Conservation (phyloP, 2,329 filamentous ascomycete genomes). For the Stemphylium lycopersici region DNA sequence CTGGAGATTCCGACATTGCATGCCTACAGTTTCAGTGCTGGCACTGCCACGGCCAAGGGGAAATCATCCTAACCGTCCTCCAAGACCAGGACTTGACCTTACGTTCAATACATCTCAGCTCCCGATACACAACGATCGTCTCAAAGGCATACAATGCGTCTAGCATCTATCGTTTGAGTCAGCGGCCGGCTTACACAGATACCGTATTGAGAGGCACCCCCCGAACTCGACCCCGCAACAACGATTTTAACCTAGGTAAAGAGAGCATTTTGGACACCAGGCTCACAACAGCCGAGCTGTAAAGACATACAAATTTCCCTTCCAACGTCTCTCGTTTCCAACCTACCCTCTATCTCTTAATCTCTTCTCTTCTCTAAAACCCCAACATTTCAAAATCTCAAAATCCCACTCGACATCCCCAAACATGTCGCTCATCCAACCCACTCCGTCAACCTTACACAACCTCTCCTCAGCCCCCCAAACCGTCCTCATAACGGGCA, state of each 20-base stretch:
- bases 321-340: not conserved
- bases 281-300: not conserved
- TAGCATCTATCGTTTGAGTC: not conserved
- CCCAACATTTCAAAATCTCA: no score
- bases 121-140: no score
- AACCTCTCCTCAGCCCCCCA: conserved; percentile 35
- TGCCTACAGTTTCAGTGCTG: no score
- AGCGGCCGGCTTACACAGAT: not conserved
- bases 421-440: conserved; percentile 36
- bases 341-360: not conserved
- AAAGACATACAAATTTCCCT: not conserved
- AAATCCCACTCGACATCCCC: not conserved
- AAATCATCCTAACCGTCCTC: no score
- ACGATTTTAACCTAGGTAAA: conserved; percentile 23
- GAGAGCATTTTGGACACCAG: not conserved
- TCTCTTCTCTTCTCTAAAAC: no score
- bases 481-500: conserved; percentile 50
- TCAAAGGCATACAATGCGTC: no score
- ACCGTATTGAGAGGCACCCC: not conserved
- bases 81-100: no score
- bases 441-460: conserved; percentile 22
- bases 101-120: no score
- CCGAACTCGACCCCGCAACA: conserved; percentile 16
- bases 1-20: no score
- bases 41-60: no score